These are phyloP conservation scores for Pholiota conissans DNA, from an alignment of 768 basidiomycete species.

Conservation along the genomic window DNA sequence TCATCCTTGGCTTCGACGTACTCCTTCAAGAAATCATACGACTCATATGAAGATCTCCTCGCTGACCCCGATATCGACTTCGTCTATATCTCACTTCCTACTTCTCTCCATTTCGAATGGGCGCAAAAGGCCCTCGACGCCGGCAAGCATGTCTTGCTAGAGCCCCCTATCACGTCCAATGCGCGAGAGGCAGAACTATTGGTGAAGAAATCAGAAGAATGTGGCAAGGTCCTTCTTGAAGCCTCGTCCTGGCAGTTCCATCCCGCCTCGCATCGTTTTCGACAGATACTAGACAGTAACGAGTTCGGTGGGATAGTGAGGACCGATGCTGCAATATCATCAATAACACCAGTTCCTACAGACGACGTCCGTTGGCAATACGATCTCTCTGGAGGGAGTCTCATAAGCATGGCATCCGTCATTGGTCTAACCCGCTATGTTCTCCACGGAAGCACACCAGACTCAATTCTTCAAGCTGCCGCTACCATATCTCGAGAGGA, in stretches of 20 bases:
- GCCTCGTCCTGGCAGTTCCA: constrained; percentile 65
- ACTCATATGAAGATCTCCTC: constrained; percentile 37
- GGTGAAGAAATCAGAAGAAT: constrained; percentile 38
- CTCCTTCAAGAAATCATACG: constrained; percentile 48
- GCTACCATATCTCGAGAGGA: constrained; percentile 41
- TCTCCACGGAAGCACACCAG: constrained; percentile 8
- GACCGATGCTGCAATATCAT: constrained; percentile 36
- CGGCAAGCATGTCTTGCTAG: constrained; percentile 68
- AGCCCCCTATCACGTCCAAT: constrained; percentile 48
- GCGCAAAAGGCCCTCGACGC: constrained; percentile 63
- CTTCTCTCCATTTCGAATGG: constrained; percentile 68
- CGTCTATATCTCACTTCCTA: constrained; percentile 57
- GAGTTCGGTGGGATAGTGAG: constrained; percentile 54
- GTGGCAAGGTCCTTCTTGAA: constrained; percentile 56
- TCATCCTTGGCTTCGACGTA: constrained; percentile 49
- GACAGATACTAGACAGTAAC: constrained; percentile 54
- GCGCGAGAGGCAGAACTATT: neutral
- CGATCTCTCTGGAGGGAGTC: constrained; percentile 55
- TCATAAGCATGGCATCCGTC: constrained; percentile 54
- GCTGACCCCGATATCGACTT: constrained; percentile 46
- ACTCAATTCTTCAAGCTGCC: neutral
- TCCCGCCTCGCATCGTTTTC: constrained; percentile 55
- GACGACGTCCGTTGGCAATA: constrained; percentile 54
- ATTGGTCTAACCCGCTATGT: constrained; percentile 20
- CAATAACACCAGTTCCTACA: constrained; percentile 28